Evolutionary conservation across 768 basidiomycete species (phyloP), one percentile per base, ranked within the genome.

Genomic region (Pleurotus tuoliensis): DNA sequence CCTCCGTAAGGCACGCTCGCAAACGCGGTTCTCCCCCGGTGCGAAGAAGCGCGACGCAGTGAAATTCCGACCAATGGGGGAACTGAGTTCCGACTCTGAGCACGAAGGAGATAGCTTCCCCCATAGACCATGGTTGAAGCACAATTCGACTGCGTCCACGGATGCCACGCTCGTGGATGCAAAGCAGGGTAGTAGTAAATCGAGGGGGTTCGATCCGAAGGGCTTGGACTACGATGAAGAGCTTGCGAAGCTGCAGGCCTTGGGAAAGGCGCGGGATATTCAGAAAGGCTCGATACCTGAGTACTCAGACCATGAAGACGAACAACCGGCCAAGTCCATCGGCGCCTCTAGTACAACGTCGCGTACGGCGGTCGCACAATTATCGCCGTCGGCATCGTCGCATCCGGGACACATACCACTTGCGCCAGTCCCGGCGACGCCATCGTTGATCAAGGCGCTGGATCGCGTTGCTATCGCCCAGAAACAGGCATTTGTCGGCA

Each of bases 381-480:
- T 50, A 20, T 56, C 63, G n/a, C 56, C 58, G 5, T 58, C 63
- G 3, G 58, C 53, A 12, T 60, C 65, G 11, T 44, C 62, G 12
- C 63, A 68, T 52, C 64, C 15, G 22, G 50, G 48, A 24, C 44
- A 25, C 12, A 38, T 45, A 16, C 47, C 55, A 15, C 63, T 61
- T 18, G 65, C 68, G 24, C 67, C 82, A 1, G 78, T 86, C 1
- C 82, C 84, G 4, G 80, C 81, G 20, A 87, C 86, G 2, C 85
- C 86, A 0, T 87, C 86, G 2, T 73, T 87, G 30, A 80, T 86
- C 57, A 76, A 76, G 38, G 86, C 85, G 1, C 67, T 87, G n/a
- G 81, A 86, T 60, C 76, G 85, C 25, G 74, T 87, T 50, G 72
- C 77, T 9, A 69, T 71, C 13, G 86, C 85, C 3, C 84, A 87